A percentile compares a stretch with the other conserved stretches of the same genome.
These are phyloP conservation scores for Singerocomus inundabilis DNA, from an alignment of 1,284 basidiomycete genomes.

Conservation along the genomic window DNA sequence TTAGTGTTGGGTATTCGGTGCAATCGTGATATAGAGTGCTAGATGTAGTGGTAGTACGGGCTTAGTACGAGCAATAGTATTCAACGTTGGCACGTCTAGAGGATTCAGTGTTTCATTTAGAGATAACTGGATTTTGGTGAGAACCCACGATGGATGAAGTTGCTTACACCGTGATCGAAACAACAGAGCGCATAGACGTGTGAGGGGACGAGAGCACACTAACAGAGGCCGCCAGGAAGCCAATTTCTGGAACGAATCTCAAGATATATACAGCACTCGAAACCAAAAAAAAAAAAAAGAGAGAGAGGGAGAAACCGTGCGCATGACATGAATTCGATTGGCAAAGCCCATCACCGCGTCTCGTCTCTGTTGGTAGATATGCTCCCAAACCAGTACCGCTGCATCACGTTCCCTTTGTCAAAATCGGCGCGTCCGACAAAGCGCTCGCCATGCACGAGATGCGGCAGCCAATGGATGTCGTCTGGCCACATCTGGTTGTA, in stretches of 20 bases:
- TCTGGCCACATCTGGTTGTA: constrained; percentile 42
- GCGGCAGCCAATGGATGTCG: constrained; percentile 39
- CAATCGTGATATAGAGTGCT: constrained; percentile 12
- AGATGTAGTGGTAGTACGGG: constrained; percentile 1
- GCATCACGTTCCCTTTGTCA: constrained; percentile 28
- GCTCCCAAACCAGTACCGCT: constrained; percentile 29
- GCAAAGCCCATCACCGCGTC: neutral
- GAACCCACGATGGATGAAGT: too few species aligned
- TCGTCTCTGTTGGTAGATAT: neutral
- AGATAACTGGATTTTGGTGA: neutral
- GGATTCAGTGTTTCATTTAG: neutral
- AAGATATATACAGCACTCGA: too few species aligned
- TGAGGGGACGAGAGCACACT: too few species aligned
- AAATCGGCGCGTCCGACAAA: constrained; percentile 42
- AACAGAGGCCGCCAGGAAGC: too few species aligned
- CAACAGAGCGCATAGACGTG: too few species aligned
- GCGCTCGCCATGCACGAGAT: constrained; percentile 28
- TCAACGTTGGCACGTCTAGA: neutral
- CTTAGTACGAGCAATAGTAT: too few species aligned
- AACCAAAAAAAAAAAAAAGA: too few species aligned
- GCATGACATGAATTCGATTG: neutral
- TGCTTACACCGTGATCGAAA: too few species aligned
- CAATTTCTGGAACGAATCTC: too few species aligned
- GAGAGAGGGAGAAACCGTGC: too few species aligned
- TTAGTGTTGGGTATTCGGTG: constrained; percentile 16